Conservation (phyloP, 805 yeast genomes). For the Candida peoriensis region DNA sequence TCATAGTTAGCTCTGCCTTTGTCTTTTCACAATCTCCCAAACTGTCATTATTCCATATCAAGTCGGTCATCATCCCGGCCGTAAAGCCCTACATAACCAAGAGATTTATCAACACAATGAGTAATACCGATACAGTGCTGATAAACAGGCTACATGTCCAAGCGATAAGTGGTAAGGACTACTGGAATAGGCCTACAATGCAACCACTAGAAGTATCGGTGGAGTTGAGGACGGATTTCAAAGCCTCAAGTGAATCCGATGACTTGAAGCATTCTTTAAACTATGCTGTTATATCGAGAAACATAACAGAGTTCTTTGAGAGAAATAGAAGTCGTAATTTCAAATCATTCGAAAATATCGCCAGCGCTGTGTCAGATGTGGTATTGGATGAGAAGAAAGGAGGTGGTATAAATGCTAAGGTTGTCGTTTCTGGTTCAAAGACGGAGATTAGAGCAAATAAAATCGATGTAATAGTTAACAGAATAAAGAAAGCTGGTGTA, state of each 20-base stretch:
- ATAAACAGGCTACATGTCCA: slow-evolving; percentile 46
- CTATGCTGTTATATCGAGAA: slow-evolving; percentile 78
- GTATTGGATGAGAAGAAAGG: slow-evolving; percentile 39
- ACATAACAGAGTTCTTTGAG: slow-evolving; percentile 49
- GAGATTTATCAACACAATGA: slow-evolving; percentile 2
- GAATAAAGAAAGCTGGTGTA: slow-evolving; percentile 24
- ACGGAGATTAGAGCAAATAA: slow-evolving; percentile 55
- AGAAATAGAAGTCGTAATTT: slow-evolving; percentile 31
- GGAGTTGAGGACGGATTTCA: slow-evolving; percentile 59
- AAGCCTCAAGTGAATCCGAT: slow-evolving; percentile 72
- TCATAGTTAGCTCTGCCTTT: not conserved
- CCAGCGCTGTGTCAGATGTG: slow-evolving; percentile 40
- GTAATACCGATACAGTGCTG: slow-evolving; percentile 16
- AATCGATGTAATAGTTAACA: slow-evolving; percentile 36
- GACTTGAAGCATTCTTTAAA: slow-evolving; percentile 79
- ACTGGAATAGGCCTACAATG: slow-evolving; percentile 62
- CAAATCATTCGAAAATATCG: slow-evolving; percentile 34
- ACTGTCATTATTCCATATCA: too few species aligned
- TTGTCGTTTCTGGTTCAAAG: slow-evolving; percentile 41
- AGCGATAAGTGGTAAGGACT: slow-evolving; percentile 67
- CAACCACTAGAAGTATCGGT: slow-evolving; percentile 65
- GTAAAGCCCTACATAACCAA: slow-evolving; percentile 1
- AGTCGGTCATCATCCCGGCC: slow-evolving; percentile 1
- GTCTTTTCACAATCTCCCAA: not conserved
- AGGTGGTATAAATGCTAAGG: slow-evolving; percentile 41